Evolutionary conservation across 805 yeast genomes (phyloP), one percentile per base, ranked within the genome.

Genomic region (Hanseniaspora nectarophila): DNA sequence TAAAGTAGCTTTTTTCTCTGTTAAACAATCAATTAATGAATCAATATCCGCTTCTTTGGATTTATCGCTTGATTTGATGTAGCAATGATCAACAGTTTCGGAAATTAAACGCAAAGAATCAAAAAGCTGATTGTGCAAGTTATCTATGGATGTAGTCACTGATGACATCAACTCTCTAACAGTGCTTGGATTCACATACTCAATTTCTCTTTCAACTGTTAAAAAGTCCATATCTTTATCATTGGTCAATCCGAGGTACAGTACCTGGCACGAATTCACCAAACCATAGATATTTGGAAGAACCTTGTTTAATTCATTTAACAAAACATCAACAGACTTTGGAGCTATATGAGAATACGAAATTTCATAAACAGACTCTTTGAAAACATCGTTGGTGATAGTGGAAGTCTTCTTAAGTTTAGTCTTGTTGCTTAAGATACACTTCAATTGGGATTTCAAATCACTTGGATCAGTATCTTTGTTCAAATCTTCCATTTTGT

Each of bases 301-400:
- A 9, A 70, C 60, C 1, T 63, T 57, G 28, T 63, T 62, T 18
- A 73, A 58, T 15, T 60, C 57, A 10, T 65, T 61, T 18, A 73
- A 63, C 2, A 68, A 56, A 4, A 67, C 63, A 40, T 67, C 65
- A 29, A 74, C 56, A 40, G 69, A 70, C 7, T 60, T 58, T 23
- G 80, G 78, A 0, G 78, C 68, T 18, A 72, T 58, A 51, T 65
- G 70, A 0, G 78, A 71, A 55, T 71, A 75, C 0, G 78, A 71
- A 1, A 74, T 62, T 56, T 75, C 80, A 55, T 72, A 75, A 2
- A 69, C 60, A 55, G 77, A 73, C 56, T 75, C 78, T 32, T 71
- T 68, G 28, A 73, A 58, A 2, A 71, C 75, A 6, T 67, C 60
- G 28, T 66, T 62, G 45, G 73, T 67, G 13, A 63, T 58, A 9